phyloP scores from a whole-genome alignment of 495 filamentous ascomycete species.

The Podospora pseudoanserina region DNA sequence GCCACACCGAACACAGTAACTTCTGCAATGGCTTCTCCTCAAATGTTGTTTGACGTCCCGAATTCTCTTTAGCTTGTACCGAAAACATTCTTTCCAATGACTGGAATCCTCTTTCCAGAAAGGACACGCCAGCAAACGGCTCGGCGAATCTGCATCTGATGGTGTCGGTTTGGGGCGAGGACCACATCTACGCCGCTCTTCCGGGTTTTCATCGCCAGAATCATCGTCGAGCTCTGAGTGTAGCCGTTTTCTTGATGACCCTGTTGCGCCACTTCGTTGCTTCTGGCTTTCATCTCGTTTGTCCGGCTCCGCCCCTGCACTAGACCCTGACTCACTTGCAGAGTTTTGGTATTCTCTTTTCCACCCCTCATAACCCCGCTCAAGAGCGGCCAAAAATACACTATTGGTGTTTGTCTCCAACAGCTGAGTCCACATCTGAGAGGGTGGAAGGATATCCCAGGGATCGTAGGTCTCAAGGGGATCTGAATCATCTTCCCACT shows the following conservation, averaged over 20 bases:
- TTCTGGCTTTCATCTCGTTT: not conserved
- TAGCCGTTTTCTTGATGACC: not conserved
- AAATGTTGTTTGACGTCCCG: conserved; percentile 15
- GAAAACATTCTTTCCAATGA: conserved; percentile 8
- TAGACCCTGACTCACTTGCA: too few relatives aligned
- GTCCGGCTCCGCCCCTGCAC: not conserved
- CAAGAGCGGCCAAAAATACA: not conserved
- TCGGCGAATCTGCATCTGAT: not conserved
- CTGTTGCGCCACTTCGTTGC: not conserved
- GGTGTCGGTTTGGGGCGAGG: not conserved
- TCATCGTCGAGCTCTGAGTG: not conserved
- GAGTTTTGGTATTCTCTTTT: not conserved
- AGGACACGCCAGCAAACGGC: conserved; percentile 9
- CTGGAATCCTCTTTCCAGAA: conserved; percentile 11
- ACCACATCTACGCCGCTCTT: not conserved
- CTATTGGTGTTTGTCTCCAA: not conserved
- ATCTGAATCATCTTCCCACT: not conserved
- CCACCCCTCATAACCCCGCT: not conserved
- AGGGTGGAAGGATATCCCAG: not conserved
- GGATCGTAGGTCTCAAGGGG: not conserved
- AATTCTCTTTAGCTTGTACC: conserved; percentile 12
- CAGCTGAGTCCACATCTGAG: not conserved
- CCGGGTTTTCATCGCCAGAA: not conserved
- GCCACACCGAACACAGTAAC: conserved; percentile 13
- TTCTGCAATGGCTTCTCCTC: not conserved